These are phyloP conservation scores for Pleurotus ostreatus DNA, from an alignment of 768 basidiomycete genomes.

Conservation along the genomic window DNA sequence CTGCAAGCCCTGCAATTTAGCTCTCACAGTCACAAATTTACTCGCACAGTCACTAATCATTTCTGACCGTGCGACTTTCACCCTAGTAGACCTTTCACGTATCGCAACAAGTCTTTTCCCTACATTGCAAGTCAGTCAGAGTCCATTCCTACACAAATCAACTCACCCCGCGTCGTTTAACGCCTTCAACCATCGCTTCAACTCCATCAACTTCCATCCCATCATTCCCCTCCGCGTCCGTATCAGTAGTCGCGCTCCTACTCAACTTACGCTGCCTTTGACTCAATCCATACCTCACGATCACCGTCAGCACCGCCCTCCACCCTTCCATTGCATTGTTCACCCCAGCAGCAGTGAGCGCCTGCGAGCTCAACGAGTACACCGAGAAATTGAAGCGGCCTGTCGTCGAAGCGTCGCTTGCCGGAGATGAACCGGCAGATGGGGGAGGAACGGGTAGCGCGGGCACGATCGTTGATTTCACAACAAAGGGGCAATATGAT, in stretches of 20 bases:
- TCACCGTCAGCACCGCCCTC: constrained; percentile 70
- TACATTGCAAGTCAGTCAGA: constrained; percentile 21
- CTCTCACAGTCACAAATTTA: too few species aligned
- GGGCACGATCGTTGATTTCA: constrained; percentile 62
- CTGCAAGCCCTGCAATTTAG: too few species aligned
- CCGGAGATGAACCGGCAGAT: constrained; percentile 14
- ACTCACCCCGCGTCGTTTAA: constrained; percentile 73
- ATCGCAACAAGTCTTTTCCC: constrained; percentile 69
- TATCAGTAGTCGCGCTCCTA: constrained; percentile 5
- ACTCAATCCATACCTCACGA: constrained; percentile 64
- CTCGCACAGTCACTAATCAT: too few species aligned
- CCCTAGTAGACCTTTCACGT: constrained; percentile 65
- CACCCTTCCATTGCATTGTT: constrained; percentile 59
- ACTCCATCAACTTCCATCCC: constrained; percentile 43
- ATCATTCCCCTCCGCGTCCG: not conserved
- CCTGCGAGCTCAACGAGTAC: constrained; percentile 10
- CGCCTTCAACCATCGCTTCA: constrained; percentile 72
- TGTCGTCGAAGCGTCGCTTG: constrained; percentile 9
- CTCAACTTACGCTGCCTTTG: constrained; percentile 45
- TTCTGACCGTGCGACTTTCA: constrained; percentile 22
- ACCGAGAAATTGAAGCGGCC: constrained; percentile 1
- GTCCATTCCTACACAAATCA: not conserved
- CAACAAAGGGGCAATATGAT: constrained; percentile 83
- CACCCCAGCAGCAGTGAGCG: constrained; percentile 17
- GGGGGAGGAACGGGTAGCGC: constrained; percentile 39